Conservation (phyloP, 768 basidiomycete species). For the Mycena maculata region DNA sequence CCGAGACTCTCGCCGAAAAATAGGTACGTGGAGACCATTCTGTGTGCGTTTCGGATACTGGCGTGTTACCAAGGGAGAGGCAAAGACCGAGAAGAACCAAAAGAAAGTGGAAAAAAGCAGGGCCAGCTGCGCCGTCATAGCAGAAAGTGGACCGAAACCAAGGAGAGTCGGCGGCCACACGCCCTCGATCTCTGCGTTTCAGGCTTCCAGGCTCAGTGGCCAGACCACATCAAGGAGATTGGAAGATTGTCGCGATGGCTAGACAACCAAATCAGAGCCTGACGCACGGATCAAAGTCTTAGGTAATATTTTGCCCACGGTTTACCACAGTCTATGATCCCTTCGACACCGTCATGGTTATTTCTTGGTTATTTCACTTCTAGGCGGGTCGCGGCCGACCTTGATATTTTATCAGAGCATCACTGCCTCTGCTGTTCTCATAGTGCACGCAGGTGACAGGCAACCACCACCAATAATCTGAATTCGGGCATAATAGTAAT, state of each 20-base stretch:
- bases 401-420: no score
- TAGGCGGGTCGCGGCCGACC: no score
- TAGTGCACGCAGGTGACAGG: no score
- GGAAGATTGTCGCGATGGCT: not conserved
- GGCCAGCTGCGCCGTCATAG: constrained; percentile 36
- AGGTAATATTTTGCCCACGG: no score
- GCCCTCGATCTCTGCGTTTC: not conserved
- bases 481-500: no score
- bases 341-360: no score
- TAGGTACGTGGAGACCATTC: constrained; percentile 52
- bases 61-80: constrained; percentile 21
- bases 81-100: constrained; percentile 22
- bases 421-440: no score
- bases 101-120: constrained; percentile 32
- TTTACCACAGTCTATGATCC: no score
- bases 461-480: no score
- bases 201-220: constrained; percentile 5
- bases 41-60: constrained; percentile 39
- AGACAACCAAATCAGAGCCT: not conserved
- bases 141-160: constrained; percentile 24
- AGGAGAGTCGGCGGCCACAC: constrained; percentile 4
- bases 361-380: no score
- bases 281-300: no score
- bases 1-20: constrained; percentile 40
- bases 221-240: constrained; percentile 4